These are phyloP conservation scores for Penicillium cataractarum DNA, from an alignment of 495 filamentous ascomycete genomes.

Conservation along the genomic window DNA sequence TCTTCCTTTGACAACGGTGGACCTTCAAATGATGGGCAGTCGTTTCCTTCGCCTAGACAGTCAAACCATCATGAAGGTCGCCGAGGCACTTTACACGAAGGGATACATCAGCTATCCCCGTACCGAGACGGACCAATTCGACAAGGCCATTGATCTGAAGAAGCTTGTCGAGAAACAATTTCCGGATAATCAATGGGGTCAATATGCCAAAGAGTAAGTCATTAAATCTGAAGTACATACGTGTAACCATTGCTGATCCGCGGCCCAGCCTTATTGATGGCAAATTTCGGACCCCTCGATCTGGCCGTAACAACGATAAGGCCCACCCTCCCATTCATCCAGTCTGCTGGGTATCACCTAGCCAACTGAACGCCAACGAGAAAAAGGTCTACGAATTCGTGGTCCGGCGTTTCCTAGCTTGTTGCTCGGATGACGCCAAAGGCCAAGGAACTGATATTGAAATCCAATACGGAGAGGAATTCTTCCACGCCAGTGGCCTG, in stretches of 20 bases:
- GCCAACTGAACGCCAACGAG: constrained; percentile 64
- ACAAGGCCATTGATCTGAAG: constrained; percentile 82
- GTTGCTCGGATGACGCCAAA: constrained; percentile 92
- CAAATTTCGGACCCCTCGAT: constrained; percentile 77
- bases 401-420: constrained; percentile 90
- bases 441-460: constrained; percentile 84
- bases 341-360: constrained; percentile 71
- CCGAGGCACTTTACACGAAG: constrained; percentile 83
- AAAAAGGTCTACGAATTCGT: constrained; percentile 90
- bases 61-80: constrained; percentile 83
- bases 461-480: constrained; percentile 81
- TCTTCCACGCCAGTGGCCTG: constrained; percentile 78
- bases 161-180: constrained; percentile 83
- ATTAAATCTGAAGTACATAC: neutral
- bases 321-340: constrained; percentile 98
- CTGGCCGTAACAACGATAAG: constrained; percentile 88
- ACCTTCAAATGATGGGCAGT: constrained; percentile 95
- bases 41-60: constrained; percentile 82
- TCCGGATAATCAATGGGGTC: constrained; percentile 74
- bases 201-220: constrained; percentile 69
- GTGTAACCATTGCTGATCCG: constrained; percentile 12
- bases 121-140: constrained; percentile 97
- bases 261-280: constrained; percentile 66
- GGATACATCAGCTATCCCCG: constrained; percentile 96
- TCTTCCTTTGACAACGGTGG: constrained; percentile 92